Percentiles rank a stretch among this genome's conserved stretches.
phyloP scores from a whole-genome alignment of 1,284 basidiomycete species.

The Vanrija sp. region DNA sequence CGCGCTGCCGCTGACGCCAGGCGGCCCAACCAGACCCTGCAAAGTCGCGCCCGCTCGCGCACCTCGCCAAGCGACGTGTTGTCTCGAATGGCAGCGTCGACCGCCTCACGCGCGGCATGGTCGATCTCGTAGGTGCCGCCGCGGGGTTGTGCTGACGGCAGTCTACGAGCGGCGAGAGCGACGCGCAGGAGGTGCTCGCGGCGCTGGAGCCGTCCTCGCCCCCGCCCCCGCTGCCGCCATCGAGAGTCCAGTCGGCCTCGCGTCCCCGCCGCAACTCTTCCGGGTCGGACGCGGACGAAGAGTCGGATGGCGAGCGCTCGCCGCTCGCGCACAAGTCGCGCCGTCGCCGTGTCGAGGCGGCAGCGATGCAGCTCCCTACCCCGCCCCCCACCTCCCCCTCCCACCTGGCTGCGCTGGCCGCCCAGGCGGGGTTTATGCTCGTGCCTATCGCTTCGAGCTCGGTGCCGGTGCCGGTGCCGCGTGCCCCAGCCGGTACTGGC shows the following conservation, averaged over 20 bases:
- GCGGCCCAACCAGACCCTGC: background rate
- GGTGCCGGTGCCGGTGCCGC: no score
- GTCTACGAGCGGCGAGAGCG: slow-evolving; percentile 2
- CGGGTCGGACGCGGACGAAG: no score
- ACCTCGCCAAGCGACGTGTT: no score
- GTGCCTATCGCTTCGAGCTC: background rate
- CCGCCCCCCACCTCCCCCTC: background rate
- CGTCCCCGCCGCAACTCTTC: no score
- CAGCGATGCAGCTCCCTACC: background rate
- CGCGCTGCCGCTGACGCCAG: background rate
- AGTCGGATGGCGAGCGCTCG: background rate
- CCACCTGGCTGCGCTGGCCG: background rate
- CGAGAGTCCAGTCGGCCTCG: background rate
- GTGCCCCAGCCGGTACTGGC: background rate
- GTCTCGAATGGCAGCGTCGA: no score
- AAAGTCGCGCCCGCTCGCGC: no score
- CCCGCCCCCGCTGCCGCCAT: background rate
- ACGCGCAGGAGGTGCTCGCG: background rate
- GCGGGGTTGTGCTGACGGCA: background rate
- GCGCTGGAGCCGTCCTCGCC: background rate
- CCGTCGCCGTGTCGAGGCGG: background rate
- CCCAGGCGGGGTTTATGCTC: background rate
- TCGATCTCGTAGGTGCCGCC: background rate
- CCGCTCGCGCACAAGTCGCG: slow-evolving; percentile 5
- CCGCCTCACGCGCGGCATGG: background rate